Base-by-base conservation (phyloP, 2,329 filamentous ascomycete genomes). In the Grosmannia clavigera region DNA sequence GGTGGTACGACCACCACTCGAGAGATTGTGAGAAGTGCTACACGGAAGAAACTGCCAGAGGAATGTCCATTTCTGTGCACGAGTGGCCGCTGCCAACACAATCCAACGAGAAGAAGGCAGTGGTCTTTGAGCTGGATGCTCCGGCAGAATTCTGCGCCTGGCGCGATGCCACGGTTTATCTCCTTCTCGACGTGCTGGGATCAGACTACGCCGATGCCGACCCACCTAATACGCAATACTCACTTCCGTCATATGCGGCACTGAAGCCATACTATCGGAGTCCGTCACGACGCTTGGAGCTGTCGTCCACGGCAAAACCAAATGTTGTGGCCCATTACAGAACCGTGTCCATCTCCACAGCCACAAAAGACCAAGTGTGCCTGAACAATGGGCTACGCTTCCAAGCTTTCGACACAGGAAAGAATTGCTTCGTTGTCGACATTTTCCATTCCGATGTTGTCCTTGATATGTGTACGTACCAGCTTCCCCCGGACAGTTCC, bases 201-300 rank as follows among this genome's bases (percentile, higher is more conserved):
- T 19, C 27, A 5, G 29, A 19, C 14, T 33, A 27, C 16, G 5
- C 51, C 3, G 29, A 3, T 3, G 11, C 35, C 51, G 29, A 10
- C 10, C 12, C 29, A 11, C 14, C 14, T 31, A 29, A 31, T 2
- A 35, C 33, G 25, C 11, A n/a, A 1, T 16, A 53, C 12, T 27
- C 48, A 12, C 22, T 22, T 81, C 75, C 65, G 33, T 78, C 72
- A 0, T 78, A 78, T 60, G 61, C 64, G 3, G 67, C 81, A 33
- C 71, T 74, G 0, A 4, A 51, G 1, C 58, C 59, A 5, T 65
- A 40, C 3, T 9, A 53, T 53, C 22, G 5, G 10, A 19, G 51
- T 3, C 12, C 31, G n/a, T 33, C 6, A 29, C 33, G 33, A 35
- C 33, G 33, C 33, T 9, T 35, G 33, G 33, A 35, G 33, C 9